phyloP scores from a whole-genome alignment of 352 stramenopile genomes.

The Pilasporangium apinafurcum region DNA sequence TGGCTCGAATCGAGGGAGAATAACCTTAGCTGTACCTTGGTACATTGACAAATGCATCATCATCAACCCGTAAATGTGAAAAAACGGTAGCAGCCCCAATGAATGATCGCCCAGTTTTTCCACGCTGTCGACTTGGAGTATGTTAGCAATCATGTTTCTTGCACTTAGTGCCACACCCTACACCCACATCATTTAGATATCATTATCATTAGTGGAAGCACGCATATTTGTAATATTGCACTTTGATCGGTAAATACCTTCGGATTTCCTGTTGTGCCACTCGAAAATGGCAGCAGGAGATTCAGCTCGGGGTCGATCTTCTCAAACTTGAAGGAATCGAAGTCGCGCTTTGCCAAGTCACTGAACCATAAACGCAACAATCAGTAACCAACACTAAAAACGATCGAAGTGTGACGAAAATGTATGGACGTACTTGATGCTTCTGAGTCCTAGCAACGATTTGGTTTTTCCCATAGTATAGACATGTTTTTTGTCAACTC shows the following conservation, averaged over 20 bases:
- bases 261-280: constrained; percentile 89
- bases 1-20: constrained; percentile 88
- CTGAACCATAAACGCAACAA: constrained; percentile 15
- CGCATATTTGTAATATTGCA: no score
- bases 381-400: no score
- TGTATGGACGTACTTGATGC: constrained; percentile 38
- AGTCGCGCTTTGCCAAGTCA: constrained; percentile 26
- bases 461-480: constrained; percentile 42
- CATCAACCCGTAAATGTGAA: constrained; percentile 93
- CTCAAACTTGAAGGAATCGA: constrained; percentile 39
- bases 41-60: constrained; percentile 79
- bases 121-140: constrained; percentile 73
- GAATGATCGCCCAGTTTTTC: constrained; percentile 49
- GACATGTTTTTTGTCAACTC: constrained; percentile 23
- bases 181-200: no score
- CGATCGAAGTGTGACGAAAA: no score
- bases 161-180: constrained; percentile 67
- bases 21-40: constrained; percentile 76
- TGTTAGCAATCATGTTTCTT: constrained; percentile 87
- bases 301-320: constrained; percentile 46
- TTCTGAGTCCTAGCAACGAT: constrained; percentile 23
- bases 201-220: no score
- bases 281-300: constrained; percentile 88
- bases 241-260: constrained; percentile 31
- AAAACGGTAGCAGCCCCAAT: constrained; percentile 87